A percentile compares a stretch with the other conserved stretches of the same genome.
Evolutionary conservation across 2,329 filamentous ascomycete genomes (phyloP).

Genomic region (Zopfia rhizophila): DNA sequence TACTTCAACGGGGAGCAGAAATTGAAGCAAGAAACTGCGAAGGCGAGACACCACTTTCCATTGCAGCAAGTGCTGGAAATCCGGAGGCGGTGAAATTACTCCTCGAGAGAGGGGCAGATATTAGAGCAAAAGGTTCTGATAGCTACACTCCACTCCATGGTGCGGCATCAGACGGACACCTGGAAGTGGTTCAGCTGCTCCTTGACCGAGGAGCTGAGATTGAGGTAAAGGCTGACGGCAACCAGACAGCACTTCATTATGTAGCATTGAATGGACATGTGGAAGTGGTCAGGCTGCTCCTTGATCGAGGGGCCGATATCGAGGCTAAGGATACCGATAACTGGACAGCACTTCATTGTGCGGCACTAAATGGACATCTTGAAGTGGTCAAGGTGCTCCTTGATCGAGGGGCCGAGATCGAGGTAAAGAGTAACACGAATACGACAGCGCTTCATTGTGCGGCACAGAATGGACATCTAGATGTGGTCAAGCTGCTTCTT

Average conservation of each 20-base stretch:
- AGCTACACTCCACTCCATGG: slow-evolving; percentile 3
- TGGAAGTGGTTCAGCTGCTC: slow-evolving; percentile 2
- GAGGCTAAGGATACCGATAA: background rate
- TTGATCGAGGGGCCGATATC: background rate
- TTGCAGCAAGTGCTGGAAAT: slow-evolving; percentile 1
- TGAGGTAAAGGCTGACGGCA: background rate
- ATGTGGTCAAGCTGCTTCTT: slow-evolving; percentile 5
- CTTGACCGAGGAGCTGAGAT: background rate
- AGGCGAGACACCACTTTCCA: slow-evolving; percentile 1
- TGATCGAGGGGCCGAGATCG: background rate
- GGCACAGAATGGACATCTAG: slow-evolving; percentile 3
- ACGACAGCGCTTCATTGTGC: no score
- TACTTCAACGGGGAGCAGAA: slow-evolving; percentile 1
- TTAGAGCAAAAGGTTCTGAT: background rate
- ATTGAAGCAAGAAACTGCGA: background rate
- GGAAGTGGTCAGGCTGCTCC: slow-evolving; percentile 2
- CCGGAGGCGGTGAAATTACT: background rate
- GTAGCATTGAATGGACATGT: slow-evolving; percentile 4
- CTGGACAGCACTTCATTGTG: slow-evolving; percentile 3
- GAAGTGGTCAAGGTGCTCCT: background rate
- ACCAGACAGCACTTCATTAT: background rate
- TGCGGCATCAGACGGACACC: slow-evolving; percentile 1
- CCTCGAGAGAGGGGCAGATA: background rate
- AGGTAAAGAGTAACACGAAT: no score
- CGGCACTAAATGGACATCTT: background rate